Evolutionary conservation across 2,329 filamentous ascomycete genomes (phyloP).

Genomic region (Dendrostoma leiphaemia): DNA sequence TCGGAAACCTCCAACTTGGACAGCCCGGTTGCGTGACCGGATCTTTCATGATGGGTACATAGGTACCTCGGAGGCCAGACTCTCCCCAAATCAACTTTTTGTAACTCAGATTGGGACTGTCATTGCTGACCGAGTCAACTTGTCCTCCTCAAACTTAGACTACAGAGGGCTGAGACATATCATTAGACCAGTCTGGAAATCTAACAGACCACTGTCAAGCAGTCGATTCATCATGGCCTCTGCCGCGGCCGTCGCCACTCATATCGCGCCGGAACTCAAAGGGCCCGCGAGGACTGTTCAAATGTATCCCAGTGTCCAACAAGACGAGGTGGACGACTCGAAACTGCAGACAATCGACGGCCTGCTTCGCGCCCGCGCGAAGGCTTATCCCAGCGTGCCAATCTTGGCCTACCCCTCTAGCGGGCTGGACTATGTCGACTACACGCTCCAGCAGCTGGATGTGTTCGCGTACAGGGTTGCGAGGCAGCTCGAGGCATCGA

Average conservation of each 20-base stretch:
- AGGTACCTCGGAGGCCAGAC: no score
- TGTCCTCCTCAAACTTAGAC: no score
- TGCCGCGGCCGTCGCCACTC: not conserved
- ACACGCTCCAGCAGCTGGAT: slow-evolving; percentile 44
- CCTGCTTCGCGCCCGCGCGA: slow-evolving; percentile 35
- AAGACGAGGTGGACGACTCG: slow-evolving; percentile 12
- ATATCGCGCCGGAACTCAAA: not conserved
- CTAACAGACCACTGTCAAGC: not conserved
- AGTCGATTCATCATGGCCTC: not conserved
- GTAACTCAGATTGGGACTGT: no score
- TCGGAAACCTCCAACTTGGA: not conserved
- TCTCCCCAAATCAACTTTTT: no score
- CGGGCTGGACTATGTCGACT: slow-evolving; percentile 44
- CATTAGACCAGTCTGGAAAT: no score
- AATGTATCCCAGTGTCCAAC: not conserved
- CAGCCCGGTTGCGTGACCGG: not conserved
- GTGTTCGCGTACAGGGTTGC: slow-evolving; percentile 32
- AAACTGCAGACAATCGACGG: slow-evolving; percentile 33
- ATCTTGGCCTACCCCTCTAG: slow-evolving; percentile 43
- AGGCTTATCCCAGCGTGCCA: slow-evolving; percentile 30
- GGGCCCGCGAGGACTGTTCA: not conserved
- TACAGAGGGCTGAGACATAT: no score
- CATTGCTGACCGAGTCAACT: no score
- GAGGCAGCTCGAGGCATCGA: slow-evolving; percentile 20
- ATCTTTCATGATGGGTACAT: no score